Evolutionary conservation across 257 asterid genomes (phyloP).

Genomic region (Petunia secreta): DNA sequence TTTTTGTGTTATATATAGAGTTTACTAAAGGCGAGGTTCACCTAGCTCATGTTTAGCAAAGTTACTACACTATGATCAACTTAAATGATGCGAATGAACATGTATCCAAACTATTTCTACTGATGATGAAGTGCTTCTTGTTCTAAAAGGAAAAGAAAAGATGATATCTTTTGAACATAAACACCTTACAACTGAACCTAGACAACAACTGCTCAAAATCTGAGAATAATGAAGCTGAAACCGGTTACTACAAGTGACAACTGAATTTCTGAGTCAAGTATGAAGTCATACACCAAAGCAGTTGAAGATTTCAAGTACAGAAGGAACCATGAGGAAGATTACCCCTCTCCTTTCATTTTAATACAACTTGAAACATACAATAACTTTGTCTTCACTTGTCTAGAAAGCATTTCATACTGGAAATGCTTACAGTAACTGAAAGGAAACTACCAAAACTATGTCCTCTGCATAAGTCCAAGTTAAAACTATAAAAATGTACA

Average conservation of each 20-base stretch:
- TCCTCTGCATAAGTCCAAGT: constrained; percentile 24
- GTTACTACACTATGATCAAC: neutral
- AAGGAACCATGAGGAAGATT: constrained; percentile 16
- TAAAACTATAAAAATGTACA: constrained; percentile 40
- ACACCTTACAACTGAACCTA: neutral
- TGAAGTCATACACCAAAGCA: neutral
- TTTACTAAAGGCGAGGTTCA: neutral
- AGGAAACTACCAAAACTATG: constrained; percentile 22
- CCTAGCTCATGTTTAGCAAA: too few species aligned
- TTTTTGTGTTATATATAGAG: too few species aligned
- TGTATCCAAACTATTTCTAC: neutral
- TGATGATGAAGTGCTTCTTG: neutral
- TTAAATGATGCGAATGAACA: neutral
- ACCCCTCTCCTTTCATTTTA: neutral
- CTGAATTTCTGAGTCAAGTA: neutral
- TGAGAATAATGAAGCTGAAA: neutral
- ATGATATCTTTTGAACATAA: neutral
- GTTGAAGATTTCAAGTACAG: neutral
- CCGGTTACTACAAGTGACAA: neutral
- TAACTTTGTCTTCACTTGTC: constrained; percentile 15
- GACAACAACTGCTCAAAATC: neutral
- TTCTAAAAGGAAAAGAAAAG: neutral
- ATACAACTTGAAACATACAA: constrained; percentile 23
- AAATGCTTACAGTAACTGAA: constrained; percentile 18
- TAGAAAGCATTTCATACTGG: constrained; percentile 16